Evolutionary conservation across 225 moss, liverwort and hornwort species (phyloP).

Genomic region (Thuidium tamariscinum): DNA sequence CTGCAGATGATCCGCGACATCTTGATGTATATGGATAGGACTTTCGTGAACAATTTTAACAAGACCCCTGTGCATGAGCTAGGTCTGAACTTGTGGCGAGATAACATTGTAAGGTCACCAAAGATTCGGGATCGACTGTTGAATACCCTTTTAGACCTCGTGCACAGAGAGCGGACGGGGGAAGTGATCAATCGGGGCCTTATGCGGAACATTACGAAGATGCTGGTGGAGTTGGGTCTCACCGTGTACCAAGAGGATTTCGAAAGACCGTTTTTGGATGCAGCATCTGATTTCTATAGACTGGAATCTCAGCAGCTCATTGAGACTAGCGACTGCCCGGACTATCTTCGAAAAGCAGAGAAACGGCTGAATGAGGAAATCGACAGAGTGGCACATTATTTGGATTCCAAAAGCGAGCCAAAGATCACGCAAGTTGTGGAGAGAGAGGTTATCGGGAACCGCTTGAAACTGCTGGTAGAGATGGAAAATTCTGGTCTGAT

Average conservation of each 20-base stretch:
- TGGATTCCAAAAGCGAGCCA: slow-evolving; percentile 49
- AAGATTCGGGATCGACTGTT: slow-evolving; percentile 51
- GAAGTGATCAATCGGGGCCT: slow-evolving; percentile 60
- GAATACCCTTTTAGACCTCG: slow-evolving; percentile 45
- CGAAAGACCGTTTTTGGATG: slow-evolving; percentile 48
- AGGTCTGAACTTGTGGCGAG: slow-evolving; percentile 56
- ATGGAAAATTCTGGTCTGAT: slow-evolving; percentile 58
- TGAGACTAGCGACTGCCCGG: slow-evolving; percentile 55
- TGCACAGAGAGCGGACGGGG: slow-evolving; percentile 52
- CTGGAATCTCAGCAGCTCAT: slow-evolving; percentile 59
- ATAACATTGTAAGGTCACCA: slow-evolving; percentile 46
- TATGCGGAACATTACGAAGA: slow-evolving; percentile 61
- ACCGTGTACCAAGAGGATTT: slow-evolving; percentile 54
- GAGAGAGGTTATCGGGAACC: slow-evolving; percentile 56
- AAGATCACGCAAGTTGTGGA: slow-evolving; percentile 58
- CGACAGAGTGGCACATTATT: slow-evolving; percentile 46
- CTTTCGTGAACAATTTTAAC: slow-evolving; percentile 62
- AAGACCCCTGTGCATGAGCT: slow-evolving; percentile 61
- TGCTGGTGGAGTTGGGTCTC: slow-evolving; percentile 49
- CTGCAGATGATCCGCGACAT: slow-evolving; percentile 61
- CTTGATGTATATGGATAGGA: slow-evolving; percentile 62
- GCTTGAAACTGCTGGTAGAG: slow-evolving; percentile 52
- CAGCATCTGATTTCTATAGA: slow-evolving; percentile 51
- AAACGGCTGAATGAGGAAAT: slow-evolving; percentile 54
- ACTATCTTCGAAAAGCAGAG: slow-evolving; percentile 52